Percentiles rank a stretch among this genome's conserved stretches.
Evolutionary conservation across 1,139 yeast genomes (phyloP).

Genomic region (Nakaseomyces uthaithaninus): DNA sequence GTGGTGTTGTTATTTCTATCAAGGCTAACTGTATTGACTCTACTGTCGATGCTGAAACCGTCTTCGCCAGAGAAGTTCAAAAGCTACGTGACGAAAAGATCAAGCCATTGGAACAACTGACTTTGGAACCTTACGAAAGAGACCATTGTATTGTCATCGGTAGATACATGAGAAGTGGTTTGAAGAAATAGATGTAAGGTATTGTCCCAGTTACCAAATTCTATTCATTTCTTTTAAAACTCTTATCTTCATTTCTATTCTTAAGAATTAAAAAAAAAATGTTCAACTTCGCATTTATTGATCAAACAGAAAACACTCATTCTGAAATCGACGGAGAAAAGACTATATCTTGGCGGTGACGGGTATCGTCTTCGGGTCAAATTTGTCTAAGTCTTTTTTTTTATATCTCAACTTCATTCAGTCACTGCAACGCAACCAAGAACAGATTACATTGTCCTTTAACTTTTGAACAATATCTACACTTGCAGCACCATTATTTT

Average conservation of each 20-base stretch:
- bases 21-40: slow-evolving; percentile 99
- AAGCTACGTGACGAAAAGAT: slow-evolving; percentile 97
- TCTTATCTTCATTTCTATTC: slow-evolving; percentile 1
- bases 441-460: too few species aligned
- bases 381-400: too few species aligned
- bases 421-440: too few species aligned
- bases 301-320: background rate
- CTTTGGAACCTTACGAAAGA: slow-evolving; percentile 98
- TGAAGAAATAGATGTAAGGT: slow-evolving; percentile 24
- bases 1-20: slow-evolving; percentile 96
- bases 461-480: too few species aligned
- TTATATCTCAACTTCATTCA: too few species aligned
- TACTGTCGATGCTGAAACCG: slow-evolving; percentile 98
- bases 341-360: background rate
- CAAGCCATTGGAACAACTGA: slow-evolving; percentile 96
- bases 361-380: too few species aligned
- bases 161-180: slow-evolving; percentile 86
- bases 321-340: background rate
- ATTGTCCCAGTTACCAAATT: background rate
- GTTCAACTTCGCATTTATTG: background rate
- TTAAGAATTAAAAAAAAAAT: background rate
- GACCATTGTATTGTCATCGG: slow-evolving; percentile 99
- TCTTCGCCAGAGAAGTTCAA: slow-evolving; percentile 98
- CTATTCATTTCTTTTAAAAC: background rate
- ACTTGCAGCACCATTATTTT: background rate